Base-by-base conservation (phyloP, 2,329 filamentous ascomycete species). In the Aspergillus fumigatus region DNA sequence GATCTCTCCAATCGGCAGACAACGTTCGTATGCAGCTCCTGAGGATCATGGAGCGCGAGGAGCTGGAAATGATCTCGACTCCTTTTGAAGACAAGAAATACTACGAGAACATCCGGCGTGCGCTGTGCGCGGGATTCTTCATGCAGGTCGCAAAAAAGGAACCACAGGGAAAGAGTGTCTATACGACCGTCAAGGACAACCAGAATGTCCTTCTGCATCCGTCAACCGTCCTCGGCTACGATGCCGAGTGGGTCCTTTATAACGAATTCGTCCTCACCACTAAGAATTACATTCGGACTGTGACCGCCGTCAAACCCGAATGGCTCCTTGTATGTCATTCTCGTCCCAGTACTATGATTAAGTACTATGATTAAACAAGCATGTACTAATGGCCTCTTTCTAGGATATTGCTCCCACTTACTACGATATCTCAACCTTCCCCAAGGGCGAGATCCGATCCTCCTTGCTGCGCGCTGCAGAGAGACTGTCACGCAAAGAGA, bases 61-160 rank as follows among this genome's bases (percentile, higher is more conserved):
- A 88, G 57, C 78, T 99, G 9, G 89, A 96, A 59, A 85, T 99
- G 51, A 74, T 97, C 54, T 94, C 89, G 52, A 97, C 93, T 0
- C 84, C 89, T 0, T 97, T 96, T 70, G 88, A 92, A 67, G 88
- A 97, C 78, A 96, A 96, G 81, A 90, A 95, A 70, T 99, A 99
- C 80, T 99, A 97, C 77, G 91, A 86, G 73, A 99, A 99, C 74
- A 99, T 99, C 68, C 89, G 93, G 48, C 87, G 92, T 40, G 93
- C 94, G 8, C 83, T 99, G 14, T 88, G 97, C 11, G 84, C 92
- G 0, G 94, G 95, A 35, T 99, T 99, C 82, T 99, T 99, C 82
- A 99, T 99, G 94, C 94, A 99, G 74, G 90, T 97, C 23, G 95
- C 94, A 57, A 97, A 96, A 85, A 91, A 89, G 71, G 92, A 97